Evolutionary conservation across 768 basidiomycete species (phyloP), one percentile per base, ranked within the genome.

Genomic region (Artomyces pyxidatus): DNA sequence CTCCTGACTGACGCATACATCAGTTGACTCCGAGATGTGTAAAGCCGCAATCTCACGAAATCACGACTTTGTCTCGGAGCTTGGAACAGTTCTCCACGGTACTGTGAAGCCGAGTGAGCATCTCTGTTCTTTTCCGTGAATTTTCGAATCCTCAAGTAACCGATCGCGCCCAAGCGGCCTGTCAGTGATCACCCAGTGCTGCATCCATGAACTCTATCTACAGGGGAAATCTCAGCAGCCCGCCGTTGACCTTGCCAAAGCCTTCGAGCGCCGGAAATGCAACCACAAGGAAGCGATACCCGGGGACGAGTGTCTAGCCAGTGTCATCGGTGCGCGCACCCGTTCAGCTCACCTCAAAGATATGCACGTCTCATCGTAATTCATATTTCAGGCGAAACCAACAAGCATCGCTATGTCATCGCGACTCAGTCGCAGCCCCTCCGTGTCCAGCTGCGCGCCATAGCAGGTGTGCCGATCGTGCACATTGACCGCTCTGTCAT

Each of bases 111-210:
- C 83, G 27, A 97, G 96, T 98, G 65, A 71, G 93, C 74, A 47
- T 49, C 30, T 47, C 12, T 29, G 4, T 21, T n/a, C 39, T 10
- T 16, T 23, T 37, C n/a, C 14, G 25, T 10, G 25, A 29, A 16
- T 19, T 28, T 5, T 40, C 28, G 21, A n/a, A 16, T 19, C 25
- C 39, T n/a, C 37, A 19, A 26, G 45, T 41, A 42, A 47, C n/a
- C 25, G 22, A 45, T 45, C 39, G 25, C 74, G 62, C 67, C 69
- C 68, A 71, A 73, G 69, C 68, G 65, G 64, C 65, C 65, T 50
- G 62, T 57, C 57, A 97, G 96, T 99, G 95, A 97, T 99, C 65
- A 97, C 96, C 0, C 95, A 98, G 63, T 99, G 96, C 65, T 95
- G 85, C 62, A 92, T 99, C 37, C 83, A 93, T 56, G 89, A 91